Percentiles rank a stretch among this genome's conserved stretches.
These are phyloP conservation scores for Lophiotrema nucula DNA, from an alignment of 495 filamentous ascomycete species.

Conservation along the genomic window DNA sequence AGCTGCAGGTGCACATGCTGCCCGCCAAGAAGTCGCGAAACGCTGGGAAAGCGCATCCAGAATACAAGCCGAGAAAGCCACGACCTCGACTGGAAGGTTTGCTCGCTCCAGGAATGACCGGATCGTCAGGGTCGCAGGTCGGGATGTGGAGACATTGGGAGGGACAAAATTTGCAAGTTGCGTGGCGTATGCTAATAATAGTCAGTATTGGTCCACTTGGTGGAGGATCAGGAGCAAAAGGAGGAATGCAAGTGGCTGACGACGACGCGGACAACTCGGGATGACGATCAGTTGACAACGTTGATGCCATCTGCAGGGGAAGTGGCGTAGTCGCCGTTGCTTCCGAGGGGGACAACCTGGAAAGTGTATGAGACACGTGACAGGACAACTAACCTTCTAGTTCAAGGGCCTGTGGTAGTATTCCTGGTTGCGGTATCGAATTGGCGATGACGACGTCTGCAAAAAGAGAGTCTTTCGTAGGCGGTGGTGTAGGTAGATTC, in stretches of 20 bases:
- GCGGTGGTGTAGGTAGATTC: conserved; percentile 60
- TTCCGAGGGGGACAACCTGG: not conserved
- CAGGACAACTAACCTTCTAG: conserved; percentile 26
- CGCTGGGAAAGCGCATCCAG: conserved; percentile 26
- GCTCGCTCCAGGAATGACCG: conserved; percentile 20
- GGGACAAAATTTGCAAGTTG: conserved; percentile 34
- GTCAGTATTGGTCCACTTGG: conserved; percentile 2
- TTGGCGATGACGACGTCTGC: not conserved
- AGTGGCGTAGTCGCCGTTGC: not conserved
- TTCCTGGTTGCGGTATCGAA: not conserved
- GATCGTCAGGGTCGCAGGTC: conserved; percentile 10
- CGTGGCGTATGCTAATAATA: conserved; percentile 17
- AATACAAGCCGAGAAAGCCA: conserved; percentile 34
- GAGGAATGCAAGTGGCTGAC: not conserved
- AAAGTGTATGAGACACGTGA: not conserved
- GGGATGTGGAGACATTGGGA: conserved; percentile 18
- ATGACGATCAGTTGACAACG: no score
- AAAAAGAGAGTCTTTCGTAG: conserved; percentile 35
- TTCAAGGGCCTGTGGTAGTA: conserved; percentile 3
- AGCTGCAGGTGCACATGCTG: not conserved
- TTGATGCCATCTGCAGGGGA: no score
- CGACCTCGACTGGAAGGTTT: conserved; percentile 26
- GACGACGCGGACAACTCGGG: not conserved
- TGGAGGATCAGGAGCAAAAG: not conserved
- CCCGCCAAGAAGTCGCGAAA: conserved; percentile 23